Conservation (phyloP, 2,329 filamentous ascomycete genomes). For the Cladosporium halotolerans region DNA sequence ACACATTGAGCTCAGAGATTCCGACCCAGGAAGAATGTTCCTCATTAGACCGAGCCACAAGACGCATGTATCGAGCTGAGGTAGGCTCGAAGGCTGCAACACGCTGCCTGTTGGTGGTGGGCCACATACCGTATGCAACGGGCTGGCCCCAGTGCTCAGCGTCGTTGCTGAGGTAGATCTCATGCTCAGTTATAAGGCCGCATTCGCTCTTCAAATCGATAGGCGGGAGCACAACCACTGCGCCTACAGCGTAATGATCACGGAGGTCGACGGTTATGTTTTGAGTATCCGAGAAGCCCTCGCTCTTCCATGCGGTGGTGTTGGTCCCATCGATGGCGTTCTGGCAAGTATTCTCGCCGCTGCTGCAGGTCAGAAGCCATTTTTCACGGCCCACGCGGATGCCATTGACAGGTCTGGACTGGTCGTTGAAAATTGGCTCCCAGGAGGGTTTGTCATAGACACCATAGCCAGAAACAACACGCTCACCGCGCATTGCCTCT, state of each 20-base stretch:
- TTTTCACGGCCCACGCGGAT: neutral
- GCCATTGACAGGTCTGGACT: neutral
- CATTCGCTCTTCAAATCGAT: neutral
- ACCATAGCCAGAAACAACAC: neutral
- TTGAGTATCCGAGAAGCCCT: neutral
- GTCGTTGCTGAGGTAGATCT: neutral
- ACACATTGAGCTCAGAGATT: neutral
- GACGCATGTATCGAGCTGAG: neutral
- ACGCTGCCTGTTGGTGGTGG: neutral
- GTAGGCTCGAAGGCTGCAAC: neutral
- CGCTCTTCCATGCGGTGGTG: neutral
- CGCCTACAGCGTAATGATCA: neutral
- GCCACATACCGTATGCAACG: neutral
- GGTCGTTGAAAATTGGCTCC: neutral
- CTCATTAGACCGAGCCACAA: neutral
- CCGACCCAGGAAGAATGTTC: neutral
- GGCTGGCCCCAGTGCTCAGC: neutral
- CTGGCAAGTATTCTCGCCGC: neutral
- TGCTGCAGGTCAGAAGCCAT: neutral
- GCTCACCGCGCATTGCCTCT: neutral
- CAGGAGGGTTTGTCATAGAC: neutral
- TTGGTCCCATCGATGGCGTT: neutral
- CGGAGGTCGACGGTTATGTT: neutral
- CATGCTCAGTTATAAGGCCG: neutral
- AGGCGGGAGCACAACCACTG: neutral